Percentiles rank a stretch among this genome's conserved stretches.
phyloP scores from a whole-genome alignment of 1,139 yeast species.

The Candida albicans region DNA sequence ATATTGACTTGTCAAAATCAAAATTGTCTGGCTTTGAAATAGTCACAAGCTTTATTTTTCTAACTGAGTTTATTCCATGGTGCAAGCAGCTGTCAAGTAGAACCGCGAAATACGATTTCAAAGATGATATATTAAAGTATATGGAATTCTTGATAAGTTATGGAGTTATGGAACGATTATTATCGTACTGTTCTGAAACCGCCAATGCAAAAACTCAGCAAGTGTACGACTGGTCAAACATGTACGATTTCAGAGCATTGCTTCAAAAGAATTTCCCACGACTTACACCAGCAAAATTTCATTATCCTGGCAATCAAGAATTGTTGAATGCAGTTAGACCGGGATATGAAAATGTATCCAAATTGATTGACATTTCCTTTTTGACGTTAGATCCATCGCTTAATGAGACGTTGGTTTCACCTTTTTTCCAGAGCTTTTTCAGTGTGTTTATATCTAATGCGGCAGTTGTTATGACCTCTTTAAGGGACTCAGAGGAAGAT shows the following conservation, averaged over 20 bases:
- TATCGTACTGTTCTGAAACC: slow-evolving; percentile 71
- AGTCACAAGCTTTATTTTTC: slow-evolving; percentile 53
- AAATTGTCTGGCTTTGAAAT: slow-evolving; percentile 52
- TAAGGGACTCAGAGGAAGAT: slow-evolving; percentile 88
- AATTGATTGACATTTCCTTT: slow-evolving; percentile 22
- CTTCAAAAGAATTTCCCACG: slow-evolving; percentile 67
- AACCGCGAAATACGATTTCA: slow-evolving; percentile 52
- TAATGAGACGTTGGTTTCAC: slow-evolving; percentile 35
- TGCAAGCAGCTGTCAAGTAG: slow-evolving; percentile 53
- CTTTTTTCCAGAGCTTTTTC: slow-evolving; percentile 54
- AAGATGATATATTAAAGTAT: slow-evolving; percentile 43
- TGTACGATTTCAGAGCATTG: slow-evolving; percentile 65
- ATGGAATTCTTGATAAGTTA: slow-evolving; percentile 41
- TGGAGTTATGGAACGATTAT: slow-evolving; percentile 81
- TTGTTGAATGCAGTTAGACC: slow-evolving; percentile 22
- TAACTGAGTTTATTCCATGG: slow-evolving; percentile 69
- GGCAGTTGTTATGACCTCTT: slow-evolving; percentile 76
- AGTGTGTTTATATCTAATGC: slow-evolving; percentile 65
- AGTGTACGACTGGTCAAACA: slow-evolving; percentile 41
- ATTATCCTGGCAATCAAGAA: slow-evolving; percentile 29
- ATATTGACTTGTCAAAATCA: slow-evolving; percentile 51
- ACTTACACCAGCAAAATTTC: slow-evolving; percentile 42
- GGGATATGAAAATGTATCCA: slow-evolving; percentile 24
- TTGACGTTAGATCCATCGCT: slow-evolving; percentile 25
- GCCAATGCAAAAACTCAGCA: slow-evolving; percentile 35